Evolutionary conservation across 768 basidiomycete species (phyloP), one percentile per base, ranked within the genome.

Genomic region (Mycena rebaudengoi): DNA sequence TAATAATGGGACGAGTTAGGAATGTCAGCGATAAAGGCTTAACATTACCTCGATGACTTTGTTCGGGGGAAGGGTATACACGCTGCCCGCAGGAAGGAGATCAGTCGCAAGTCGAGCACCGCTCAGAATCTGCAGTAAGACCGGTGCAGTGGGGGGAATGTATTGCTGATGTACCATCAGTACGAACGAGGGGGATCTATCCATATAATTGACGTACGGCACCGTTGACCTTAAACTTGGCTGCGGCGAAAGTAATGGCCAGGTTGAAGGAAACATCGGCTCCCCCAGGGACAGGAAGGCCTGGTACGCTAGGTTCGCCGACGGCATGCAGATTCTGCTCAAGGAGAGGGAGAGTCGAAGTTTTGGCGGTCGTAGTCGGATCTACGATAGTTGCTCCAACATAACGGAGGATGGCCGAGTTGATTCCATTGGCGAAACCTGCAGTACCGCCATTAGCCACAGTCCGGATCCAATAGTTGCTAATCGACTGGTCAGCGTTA

Each of bases 391-490:
- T 55, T 1, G 77, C 81, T n/a, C 79, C 76, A 16, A 39, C 50
- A 65, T 83, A 83, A n/a, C 79, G 76, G 14, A 83, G 62, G 46
- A 82, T 82, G 2, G 82, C 82, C 10, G 78, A 79, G 66, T 80
- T 83, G 16, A 76, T 65, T 12, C 32, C 70, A 2, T 81, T 82
- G 23, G 83, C 72, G 3, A n/a, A 29, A 25, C 46, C 2, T 2
- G 59, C 59, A 1, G 78, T 80, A 18, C 79, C 74, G 12, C 26
- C 51, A 65, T 83, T 39, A 25, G 65, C 21, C 3, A n/a, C 26
- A 6, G 73, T 70, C 29, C 72, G 76, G 29, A 81, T 67, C 74
- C 82, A 83, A 67, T 84, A 84, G 68, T 82, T 83, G 13, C 54
- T 69, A 12, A 82, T 67, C 0, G 69, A 46, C 62, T 82, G 79